Percentiles rank a stretch among this genome's conserved stretches.
These are phyloP conservation scores for Candida smagusa DNA, from an alignment of 1,139 yeast genomes.

Conservation along the genomic window DNA sequence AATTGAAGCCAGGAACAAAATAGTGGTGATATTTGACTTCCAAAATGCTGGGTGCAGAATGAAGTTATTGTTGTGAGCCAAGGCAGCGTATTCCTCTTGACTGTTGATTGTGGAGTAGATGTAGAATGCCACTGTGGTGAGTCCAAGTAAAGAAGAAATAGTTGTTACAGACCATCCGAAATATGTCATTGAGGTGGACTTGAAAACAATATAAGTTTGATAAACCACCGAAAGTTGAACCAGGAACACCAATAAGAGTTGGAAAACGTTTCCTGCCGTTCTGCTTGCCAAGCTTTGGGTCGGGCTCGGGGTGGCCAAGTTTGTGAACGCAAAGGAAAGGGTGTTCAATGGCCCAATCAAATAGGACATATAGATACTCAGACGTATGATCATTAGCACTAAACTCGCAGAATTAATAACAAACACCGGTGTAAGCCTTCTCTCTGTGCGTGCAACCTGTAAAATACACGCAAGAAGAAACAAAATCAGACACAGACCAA, in stretches of 20 bases:
- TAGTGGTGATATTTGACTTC: constrained; percentile 49
- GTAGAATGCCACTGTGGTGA: constrained; percentile 53
- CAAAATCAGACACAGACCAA: constrained; percentile 28
- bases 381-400: constrained; percentile 51
- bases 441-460: constrained; percentile 26
- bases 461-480: constrained; percentile 29
- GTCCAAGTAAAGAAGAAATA: constrained; percentile 41
- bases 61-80: not conserved
- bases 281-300: not conserved
- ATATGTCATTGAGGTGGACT: constrained; percentile 42
- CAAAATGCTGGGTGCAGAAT: constrained; percentile 11
- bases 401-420: constrained; percentile 62
- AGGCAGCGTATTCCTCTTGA: not conserved
- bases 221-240: constrained; percentile 65
- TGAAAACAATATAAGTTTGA: constrained; percentile 70
- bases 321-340: constrained; percentile 50
- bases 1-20: constrained; percentile 68
- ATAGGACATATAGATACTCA: constrained; percentile 55
- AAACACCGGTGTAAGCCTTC: constrained; percentile 64
- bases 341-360: constrained; percentile 52
- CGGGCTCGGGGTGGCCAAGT: constrained; percentile 22
- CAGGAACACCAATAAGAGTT: constrained; percentile 53
- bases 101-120: constrained; percentile 29
- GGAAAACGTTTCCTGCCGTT: constrained; percentile 54
- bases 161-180: constrained; percentile 39